A percentile compares a stretch with the other conserved stretches of the same genome.
phyloP scores from a whole-genome alignment of 2,329 filamentous ascomycete genomes.

The Venturia carpophila region DNA sequence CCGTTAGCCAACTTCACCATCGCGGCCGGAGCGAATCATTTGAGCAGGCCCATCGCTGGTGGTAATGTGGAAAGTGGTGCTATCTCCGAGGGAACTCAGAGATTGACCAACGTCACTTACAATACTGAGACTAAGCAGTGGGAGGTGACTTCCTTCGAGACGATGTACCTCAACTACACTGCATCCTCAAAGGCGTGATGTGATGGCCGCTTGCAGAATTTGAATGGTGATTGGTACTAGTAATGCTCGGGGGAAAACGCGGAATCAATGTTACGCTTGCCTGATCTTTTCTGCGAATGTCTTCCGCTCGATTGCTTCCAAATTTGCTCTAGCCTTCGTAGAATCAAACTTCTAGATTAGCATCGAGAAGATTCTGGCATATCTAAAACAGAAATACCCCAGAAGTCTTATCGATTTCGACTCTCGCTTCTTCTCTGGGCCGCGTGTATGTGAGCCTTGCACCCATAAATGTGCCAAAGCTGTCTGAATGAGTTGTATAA shows the following conservation, averaged over 20 bases:
- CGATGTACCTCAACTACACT: background rate
- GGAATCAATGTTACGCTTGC: background rate
- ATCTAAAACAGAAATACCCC: too few species aligned
- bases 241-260: background rate
- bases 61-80: slow-evolving; percentile 49
- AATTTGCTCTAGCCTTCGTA: too few species aligned
- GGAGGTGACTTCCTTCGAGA: slow-evolving; percentile 3
- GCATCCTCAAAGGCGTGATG: background rate
- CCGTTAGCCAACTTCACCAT: slow-evolving; percentile 65
- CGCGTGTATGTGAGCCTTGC: too few species aligned
- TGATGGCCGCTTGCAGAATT: background rate
- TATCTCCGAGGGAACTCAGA: slow-evolving; percentile 40
- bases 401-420: too few species aligned
- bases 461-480: too few species aligned
- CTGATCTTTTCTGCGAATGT: background rate
- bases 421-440: too few species aligned
- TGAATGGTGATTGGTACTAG: background rate
- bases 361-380: too few species aligned
- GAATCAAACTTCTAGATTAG: too few species aligned
- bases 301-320: too few species aligned
- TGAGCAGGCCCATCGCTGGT: slow-evolving; percentile 44
- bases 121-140: slow-evolving; percentile 1
- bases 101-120: slow-evolving; percentile 5
- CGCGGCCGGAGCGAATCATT: slow-evolving; percentile 50
- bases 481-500: too few species aligned